A percentile compares a stretch with the other conserved stretches of the same genome.
phyloP scores from a whole-genome alignment of 192 early-diverging fungal genomes.

The Coemansia sp. region DNA sequence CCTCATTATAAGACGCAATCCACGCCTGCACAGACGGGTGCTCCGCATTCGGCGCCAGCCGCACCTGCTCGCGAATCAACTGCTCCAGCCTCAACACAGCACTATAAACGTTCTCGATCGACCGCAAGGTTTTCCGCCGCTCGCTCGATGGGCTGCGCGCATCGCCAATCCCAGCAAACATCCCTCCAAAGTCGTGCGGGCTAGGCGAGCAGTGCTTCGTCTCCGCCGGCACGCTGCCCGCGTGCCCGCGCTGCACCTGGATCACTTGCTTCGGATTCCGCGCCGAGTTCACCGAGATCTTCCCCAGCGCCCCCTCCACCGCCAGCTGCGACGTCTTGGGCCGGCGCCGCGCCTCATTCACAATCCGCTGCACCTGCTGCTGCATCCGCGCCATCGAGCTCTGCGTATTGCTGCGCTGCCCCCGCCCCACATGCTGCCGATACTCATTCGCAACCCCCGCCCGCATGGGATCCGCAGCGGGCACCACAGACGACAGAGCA shows the following conservation, averaged over 20 bases:
- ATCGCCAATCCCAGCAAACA: slow-evolving; percentile 31
- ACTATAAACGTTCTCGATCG: slow-evolving; percentile 79
- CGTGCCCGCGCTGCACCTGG: slow-evolving; percentile 60
- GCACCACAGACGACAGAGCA: not conserved
- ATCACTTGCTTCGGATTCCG: slow-evolving; percentile 86
- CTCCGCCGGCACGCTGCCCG: slow-evolving; percentile 26
- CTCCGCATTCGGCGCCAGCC: slow-evolving; percentile 24
- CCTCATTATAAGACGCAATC: slow-evolving; percentile 29
- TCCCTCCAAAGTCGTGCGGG: slow-evolving; percentile 31
- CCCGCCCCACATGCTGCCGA: slow-evolving; percentile 12
- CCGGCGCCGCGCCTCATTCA: slow-evolving; percentile 85
- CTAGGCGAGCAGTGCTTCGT: slow-evolving; percentile 23
- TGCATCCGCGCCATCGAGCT: slow-evolving; percentile 76
- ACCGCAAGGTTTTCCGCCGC: slow-evolving; percentile 58
- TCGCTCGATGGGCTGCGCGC: slow-evolving; percentile 57
- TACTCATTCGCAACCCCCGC: slow-evolving; percentile 1
- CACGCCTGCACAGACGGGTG: slow-evolving; percentile 35
- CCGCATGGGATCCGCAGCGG: not conserved
- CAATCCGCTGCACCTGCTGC: slow-evolving; percentile 94
- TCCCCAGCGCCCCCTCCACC: slow-evolving; percentile 92
- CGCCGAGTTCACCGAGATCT: slow-evolving; percentile 85
- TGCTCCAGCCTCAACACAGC: slow-evolving; percentile 81
- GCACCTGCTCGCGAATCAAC: slow-evolving; percentile 69
- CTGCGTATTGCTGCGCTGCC: slow-evolving; percentile 39
- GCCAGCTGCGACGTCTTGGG: slow-evolving; percentile 83